Evolutionary conservation across 352 stramenopile genomes (phyloP).

Genomic region (Globisporangium canariense): DNA sequence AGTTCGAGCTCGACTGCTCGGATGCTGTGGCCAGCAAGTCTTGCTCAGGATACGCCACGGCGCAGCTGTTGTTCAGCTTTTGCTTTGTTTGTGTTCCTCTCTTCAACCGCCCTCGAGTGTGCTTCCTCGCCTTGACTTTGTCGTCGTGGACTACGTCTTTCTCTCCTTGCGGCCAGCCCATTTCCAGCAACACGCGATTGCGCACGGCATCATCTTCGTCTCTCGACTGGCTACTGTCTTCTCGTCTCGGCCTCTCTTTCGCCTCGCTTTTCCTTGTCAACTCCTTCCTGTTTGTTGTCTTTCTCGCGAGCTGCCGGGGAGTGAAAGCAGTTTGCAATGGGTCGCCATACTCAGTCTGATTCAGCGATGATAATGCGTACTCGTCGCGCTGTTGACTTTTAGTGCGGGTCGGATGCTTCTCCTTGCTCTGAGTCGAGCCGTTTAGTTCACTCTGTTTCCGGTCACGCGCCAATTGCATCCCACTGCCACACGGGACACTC

Average conservation of each 20-base stretch:
- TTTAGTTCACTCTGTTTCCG: slow-evolving; percentile 22
- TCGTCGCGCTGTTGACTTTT: not conserved
- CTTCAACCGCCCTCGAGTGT: not conserved
- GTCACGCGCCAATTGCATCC: slow-evolving; percentile 31
- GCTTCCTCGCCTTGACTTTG: not conserved
- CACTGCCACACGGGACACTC: slow-evolving; percentile 28
- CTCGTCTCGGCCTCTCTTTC: not conserved
- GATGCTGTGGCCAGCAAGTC: not conserved
- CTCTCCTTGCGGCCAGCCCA: slow-evolving; percentile 12
- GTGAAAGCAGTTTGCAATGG: not conserved
- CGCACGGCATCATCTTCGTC: slow-evolving; percentile 2
- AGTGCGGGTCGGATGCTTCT: slow-evolving; percentile 10
- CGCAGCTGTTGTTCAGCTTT: not conserved
- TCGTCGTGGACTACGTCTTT: not conserved
- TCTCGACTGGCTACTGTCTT: not conserved
- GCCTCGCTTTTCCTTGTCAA: not conserved
- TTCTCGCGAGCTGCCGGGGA: not conserved
- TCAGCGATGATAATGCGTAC: not conserved
- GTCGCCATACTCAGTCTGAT: not conserved
- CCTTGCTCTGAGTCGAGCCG: not conserved
- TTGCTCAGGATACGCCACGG: not conserved
- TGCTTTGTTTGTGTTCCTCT: not conserved
- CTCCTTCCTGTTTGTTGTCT: not conserved
- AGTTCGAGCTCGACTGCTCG: not conserved
- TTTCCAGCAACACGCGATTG: slow-evolving; percentile 13